Conservation (phyloP, 768 basidiomycete genomes). For the Boletus subparvulus region DNA sequence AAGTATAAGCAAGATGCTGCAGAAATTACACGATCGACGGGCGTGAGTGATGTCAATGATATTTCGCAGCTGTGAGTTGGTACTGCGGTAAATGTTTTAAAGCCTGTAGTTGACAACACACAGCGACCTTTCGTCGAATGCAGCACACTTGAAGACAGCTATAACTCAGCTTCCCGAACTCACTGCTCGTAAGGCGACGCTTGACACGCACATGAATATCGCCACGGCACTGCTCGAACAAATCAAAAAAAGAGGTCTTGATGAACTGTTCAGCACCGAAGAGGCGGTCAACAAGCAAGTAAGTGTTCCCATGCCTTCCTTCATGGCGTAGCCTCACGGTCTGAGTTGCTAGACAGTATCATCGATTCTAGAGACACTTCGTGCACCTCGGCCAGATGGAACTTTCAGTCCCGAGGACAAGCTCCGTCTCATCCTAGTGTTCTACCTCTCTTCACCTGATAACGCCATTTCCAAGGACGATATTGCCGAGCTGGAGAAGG, state of each 20-base stretch:
- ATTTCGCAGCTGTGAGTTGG: slow-evolving; percentile 82
- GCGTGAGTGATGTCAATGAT: slow-evolving; percentile 94
- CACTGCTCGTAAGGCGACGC: slow-evolving; percentile 92
- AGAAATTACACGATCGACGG: slow-evolving; percentile 94
- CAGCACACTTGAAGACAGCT: slow-evolving; percentile 91
- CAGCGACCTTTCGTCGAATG: slow-evolving; percentile 88
- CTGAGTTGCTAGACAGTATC: slow-evolving; percentile 56
- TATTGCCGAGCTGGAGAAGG: slow-evolving; percentile 80
- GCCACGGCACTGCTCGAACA: slow-evolving; percentile 93
- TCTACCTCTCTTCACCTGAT: slow-evolving; percentile 86
- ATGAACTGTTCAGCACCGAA: slow-evolving; percentile 96
- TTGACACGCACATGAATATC: slow-evolving; percentile 99
- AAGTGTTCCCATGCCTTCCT: slow-evolving; percentile 1
- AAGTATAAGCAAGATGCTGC: slow-evolving; percentile 95
- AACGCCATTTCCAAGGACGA: slow-evolving; percentile 85
- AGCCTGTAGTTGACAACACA: slow-evolving; percentile 8
- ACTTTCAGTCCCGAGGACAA: slow-evolving; percentile 78
- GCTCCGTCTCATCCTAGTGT: slow-evolving; percentile 91
- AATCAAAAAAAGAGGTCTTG: slow-evolving; percentile 91
- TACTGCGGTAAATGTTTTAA: background rate
- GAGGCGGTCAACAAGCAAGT: slow-evolving; percentile 89
- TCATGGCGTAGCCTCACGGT: background rate
- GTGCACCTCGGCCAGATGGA: slow-evolving; percentile 64
- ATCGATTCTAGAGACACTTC: slow-evolving; percentile 84
- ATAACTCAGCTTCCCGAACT: slow-evolving; percentile 96